Evolutionary conservation across 2,329 filamentous ascomycete genomes (phyloP).

Genomic region (Coniochaeta sp.): DNA sequence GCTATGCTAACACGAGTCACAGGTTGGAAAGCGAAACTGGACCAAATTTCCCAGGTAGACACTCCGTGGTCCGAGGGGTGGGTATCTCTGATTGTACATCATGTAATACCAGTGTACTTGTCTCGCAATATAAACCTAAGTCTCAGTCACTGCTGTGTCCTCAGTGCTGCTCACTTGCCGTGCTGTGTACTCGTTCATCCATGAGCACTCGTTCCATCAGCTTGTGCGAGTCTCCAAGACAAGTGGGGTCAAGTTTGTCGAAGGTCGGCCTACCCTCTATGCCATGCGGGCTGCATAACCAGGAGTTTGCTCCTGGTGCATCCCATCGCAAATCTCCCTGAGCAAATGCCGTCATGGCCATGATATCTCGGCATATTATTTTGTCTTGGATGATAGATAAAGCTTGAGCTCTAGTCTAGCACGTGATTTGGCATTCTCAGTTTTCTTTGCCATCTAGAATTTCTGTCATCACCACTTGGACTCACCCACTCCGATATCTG

Average conservation of each 20-base stretch:
- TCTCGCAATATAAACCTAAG: neutral
- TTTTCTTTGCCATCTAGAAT: neutral
- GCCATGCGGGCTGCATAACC: neutral
- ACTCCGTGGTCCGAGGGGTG: too few relatives aligned
- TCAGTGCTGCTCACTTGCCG: neutral
- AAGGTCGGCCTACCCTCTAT: neutral
- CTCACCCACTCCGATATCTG: neutral
- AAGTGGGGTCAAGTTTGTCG: neutral
- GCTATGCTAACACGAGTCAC: slow-evolving; percentile 23
- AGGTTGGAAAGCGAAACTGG: slow-evolving; percentile 50
- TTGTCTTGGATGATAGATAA: neutral
- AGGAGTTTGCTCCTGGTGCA: neutral
- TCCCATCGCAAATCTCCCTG: neutral
- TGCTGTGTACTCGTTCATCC: neutral
- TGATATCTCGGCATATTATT: neutral
- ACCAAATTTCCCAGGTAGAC: slow-evolving; percentile 44
- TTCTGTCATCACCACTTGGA: neutral
- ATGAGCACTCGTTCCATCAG: neutral
- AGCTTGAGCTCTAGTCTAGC: neutral
- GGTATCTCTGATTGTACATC: neutral
- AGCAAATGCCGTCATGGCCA: neutral
- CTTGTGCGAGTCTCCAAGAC: neutral
- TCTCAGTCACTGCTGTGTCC: neutral
- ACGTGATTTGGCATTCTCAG: neutral
- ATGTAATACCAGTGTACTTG: slow-evolving; percentile 1